A percentile compares a stretch with the other conserved stretches of the same genome.
Conservation (phyloP, 1,139 yeast species). For the Entelexis paramagnoliae region DNA sequence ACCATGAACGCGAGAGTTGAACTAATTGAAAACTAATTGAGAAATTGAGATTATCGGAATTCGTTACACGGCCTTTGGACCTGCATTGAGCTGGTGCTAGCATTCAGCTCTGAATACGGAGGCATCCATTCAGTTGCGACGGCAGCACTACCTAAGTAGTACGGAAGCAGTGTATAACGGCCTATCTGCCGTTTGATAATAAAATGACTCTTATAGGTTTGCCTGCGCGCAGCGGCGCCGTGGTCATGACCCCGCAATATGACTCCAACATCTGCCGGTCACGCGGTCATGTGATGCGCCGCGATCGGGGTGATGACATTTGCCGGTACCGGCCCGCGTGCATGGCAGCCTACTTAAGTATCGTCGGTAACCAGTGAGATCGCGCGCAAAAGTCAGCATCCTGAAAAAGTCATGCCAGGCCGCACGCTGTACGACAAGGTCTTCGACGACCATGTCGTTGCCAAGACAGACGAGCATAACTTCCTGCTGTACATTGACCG, state of each 20-base stretch:
- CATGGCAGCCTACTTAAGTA: not conserved
- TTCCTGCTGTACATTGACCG: slow-evolving; percentile 84
- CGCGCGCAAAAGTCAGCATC: slow-evolving; percentile 11
- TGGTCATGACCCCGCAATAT: slow-evolving; percentile 1
- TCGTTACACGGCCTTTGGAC: no score
- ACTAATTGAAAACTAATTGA: no score
- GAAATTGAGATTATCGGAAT: no score
- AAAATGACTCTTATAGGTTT: not conserved
- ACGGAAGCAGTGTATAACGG: no score
- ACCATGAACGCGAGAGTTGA: no score
- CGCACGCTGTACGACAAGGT: slow-evolving; percentile 87
- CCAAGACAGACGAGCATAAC: slow-evolving; percentile 78
- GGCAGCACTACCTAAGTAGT: no score
- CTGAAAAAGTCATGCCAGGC: slow-evolving; percentile 18
- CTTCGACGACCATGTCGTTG: slow-evolving; percentile 86
- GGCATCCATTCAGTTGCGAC: no score
- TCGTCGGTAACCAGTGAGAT: slow-evolving; percentile 5
- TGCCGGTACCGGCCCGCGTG: slow-evolving; percentile 5
- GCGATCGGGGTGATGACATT: not conserved
- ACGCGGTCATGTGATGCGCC: not conserved
- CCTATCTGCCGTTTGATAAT: no score
- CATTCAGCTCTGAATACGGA: no score
- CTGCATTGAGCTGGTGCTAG: no score
- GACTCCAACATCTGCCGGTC: not conserved
- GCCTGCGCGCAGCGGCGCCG: not conserved